phyloP scores from a whole-genome alignment of 352 stramenopile genomes.

The Globisporangium radiosum region DNA sequence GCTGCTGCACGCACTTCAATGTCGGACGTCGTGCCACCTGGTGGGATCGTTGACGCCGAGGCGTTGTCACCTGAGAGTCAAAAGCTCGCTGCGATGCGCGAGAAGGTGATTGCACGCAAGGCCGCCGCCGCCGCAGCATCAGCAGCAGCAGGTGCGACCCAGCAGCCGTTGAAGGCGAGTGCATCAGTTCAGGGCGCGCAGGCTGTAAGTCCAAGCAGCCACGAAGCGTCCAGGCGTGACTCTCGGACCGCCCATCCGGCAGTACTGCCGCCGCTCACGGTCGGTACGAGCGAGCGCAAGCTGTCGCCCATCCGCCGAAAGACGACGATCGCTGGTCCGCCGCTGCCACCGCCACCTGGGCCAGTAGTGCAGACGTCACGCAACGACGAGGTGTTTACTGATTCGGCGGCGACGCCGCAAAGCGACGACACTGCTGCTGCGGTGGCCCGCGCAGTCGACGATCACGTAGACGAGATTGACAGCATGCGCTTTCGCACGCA shows the following conservation, averaged over 20 bases:
- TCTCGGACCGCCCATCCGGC: background rate
- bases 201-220: constrained; percentile 1
- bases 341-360: constrained; percentile 6
- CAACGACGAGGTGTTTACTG: constrained; percentile 33
- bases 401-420: background rate
- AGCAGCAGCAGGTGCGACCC: background rate
- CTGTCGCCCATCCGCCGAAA: constrained; percentile 40
- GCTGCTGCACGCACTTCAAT: background rate
- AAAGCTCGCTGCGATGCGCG: constrained; percentile 40
- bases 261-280: background rate
- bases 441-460: background rate
- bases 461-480: constrained; percentile 9
- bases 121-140: background rate
- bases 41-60: constrained; percentile 8
- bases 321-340: constrained; percentile 26
- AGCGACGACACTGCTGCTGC: background rate
- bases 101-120: constrained; percentile 31
- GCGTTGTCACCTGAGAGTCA: constrained; percentile 17
- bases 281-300: constrained; percentile 2
- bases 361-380: constrained; percentile 28
- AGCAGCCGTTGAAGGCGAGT: background rate
- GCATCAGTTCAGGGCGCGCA: background rate
- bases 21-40: background rate
- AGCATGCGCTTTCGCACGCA: background rate
- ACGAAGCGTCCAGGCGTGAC: no score